Conservation (phyloP, 2,329 filamentous ascomycete genomes). For the Trematosphaeria pertusa region DNA sequence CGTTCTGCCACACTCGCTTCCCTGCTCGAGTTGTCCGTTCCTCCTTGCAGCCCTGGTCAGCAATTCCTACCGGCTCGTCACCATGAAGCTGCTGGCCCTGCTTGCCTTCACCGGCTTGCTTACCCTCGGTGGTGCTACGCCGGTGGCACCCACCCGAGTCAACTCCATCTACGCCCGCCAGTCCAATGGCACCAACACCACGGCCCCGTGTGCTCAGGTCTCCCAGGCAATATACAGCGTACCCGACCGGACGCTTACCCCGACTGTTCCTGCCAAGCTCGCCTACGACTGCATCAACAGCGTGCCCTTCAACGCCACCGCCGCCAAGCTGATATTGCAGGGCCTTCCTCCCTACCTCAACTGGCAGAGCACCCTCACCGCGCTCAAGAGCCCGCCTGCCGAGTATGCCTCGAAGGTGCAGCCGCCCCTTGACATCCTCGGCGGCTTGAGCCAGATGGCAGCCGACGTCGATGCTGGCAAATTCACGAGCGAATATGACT, state of each 20-base stretch:
- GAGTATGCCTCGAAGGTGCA: constrained; percentile 57
- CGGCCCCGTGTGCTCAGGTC: constrained; percentile 40
- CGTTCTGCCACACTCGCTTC: constrained; percentile 7
- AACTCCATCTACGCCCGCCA: constrained; percentile 27
- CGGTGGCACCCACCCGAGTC: constrained; percentile 26
- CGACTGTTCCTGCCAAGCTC: constrained; percentile 50
- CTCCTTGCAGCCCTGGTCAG: constrained; percentile 2
- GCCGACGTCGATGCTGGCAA: constrained; percentile 43
- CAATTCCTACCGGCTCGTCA: constrained; percentile 5
- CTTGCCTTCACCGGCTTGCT: constrained; percentile 31
- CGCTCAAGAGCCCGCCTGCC: constrained; percentile 52
- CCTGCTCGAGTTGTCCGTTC: constrained; percentile 5
- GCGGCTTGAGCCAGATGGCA: constrained; percentile 49
- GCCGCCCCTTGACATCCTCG: constrained; percentile 52
- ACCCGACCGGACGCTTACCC: constrained; percentile 11
- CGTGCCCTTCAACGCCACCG: constrained; percentile 53
- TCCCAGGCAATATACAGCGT: constrained; percentile 37
- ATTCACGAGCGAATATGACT: constrained; percentile 53
- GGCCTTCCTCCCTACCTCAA: constrained; percentile 52
- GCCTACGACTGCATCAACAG: constrained; percentile 55
- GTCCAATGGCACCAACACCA: constrained; percentile 26
- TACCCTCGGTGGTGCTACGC: constrained; percentile 32
- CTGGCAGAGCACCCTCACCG: constrained; percentile 56
- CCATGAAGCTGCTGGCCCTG: constrained; percentile 31
- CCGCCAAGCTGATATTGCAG: constrained; percentile 47